phyloP scores from a whole-genome alignment of 164 flowering plant genomes.

The Vitis labrusca region DNA sequence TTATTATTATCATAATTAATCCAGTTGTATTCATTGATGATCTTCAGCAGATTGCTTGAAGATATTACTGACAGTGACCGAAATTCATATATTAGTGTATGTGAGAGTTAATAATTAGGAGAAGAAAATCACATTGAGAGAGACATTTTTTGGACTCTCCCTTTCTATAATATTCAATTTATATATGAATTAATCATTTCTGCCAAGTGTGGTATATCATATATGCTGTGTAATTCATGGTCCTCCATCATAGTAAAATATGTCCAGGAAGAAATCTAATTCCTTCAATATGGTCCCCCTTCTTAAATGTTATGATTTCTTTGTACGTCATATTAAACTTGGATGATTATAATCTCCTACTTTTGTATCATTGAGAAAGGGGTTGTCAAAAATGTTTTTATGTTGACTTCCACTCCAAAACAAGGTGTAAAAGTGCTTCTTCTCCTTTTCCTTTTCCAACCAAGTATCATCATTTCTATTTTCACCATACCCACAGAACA shows the following conservation, averaged over 20 bases:
- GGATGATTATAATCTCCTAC: too few species aligned
- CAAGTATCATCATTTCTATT: too few species aligned
- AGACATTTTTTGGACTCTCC: slow-evolving; percentile 27
- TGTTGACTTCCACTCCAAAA: too few species aligned
- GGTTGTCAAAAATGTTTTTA: too few species aligned
- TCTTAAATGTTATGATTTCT: not conserved
- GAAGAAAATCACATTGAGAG: slow-evolving; percentile 15
- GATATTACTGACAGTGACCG: slow-evolving; percentile 41
- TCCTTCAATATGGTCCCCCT: not conserved
- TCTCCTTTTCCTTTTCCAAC: not conserved
- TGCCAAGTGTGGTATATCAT: slow-evolving; percentile 7
- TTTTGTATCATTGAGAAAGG: too few species aligned
- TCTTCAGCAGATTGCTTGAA: slow-evolving; percentile 21
- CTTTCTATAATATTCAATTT: slow-evolving; percentile 10
- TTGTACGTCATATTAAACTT: not conserved
- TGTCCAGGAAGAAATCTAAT: too few species aligned
- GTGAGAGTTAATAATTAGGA: not conserved
- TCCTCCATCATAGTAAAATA: not conserved
- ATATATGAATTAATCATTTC: not conserved
- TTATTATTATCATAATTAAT: slow-evolving; percentile 10
- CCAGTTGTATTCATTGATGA: slow-evolving; percentile 25
- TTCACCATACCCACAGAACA: too few species aligned
- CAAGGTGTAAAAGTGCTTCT: too few species aligned
- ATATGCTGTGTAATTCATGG: not conserved
- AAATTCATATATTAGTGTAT: slow-evolving; percentile 1